Conservation (phyloP, 768 basidiomycete genomes). For the Amanita molliuscula region DNA sequence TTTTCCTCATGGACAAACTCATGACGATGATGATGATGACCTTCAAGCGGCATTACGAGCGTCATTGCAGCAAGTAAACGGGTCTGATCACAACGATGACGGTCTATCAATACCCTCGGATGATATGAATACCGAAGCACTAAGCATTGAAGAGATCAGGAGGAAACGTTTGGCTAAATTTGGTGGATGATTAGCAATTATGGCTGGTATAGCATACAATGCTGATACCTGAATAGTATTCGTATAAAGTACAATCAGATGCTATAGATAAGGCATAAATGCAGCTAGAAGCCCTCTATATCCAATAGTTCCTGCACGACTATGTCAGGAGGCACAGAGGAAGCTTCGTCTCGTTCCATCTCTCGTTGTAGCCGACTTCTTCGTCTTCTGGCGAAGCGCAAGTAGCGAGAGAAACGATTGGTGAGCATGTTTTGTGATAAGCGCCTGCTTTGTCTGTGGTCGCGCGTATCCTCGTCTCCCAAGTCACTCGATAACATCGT, state of each 20-base stretch:
- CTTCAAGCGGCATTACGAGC: constrained; percentile 83
- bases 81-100: constrained; percentile 7
- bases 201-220: background rate
- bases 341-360: constrained; percentile 16
- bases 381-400: constrained; percentile 38
- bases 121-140: constrained; percentile 23
- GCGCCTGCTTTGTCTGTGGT: constrained; percentile 7
- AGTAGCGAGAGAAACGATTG: constrained; percentile 47
- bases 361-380: constrained; percentile 16
- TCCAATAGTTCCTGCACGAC: constrained; percentile 16
- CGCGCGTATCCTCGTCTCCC: constrained; percentile 12
- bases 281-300: too few species aligned
- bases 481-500: constrained; percentile 33
- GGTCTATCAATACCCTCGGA: constrained; percentile 25
- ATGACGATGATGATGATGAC: constrained; percentile 81
- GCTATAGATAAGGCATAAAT: too few species aligned
- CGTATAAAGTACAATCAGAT: background rate
- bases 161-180: constrained; percentile 55
- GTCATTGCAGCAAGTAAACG: constrained; percentile 55
- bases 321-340: constrained; percentile 19
- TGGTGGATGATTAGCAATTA: constrained; percentile 22
- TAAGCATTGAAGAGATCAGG: constrained; percentile 58
- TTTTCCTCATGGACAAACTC: constrained; percentile 4
- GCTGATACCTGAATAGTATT: constrained; percentile 1
- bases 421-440: constrained; percentile 10